phyloP scores from a whole-genome alignment of 805 yeast species.

The Candida sithepensis region DNA sequence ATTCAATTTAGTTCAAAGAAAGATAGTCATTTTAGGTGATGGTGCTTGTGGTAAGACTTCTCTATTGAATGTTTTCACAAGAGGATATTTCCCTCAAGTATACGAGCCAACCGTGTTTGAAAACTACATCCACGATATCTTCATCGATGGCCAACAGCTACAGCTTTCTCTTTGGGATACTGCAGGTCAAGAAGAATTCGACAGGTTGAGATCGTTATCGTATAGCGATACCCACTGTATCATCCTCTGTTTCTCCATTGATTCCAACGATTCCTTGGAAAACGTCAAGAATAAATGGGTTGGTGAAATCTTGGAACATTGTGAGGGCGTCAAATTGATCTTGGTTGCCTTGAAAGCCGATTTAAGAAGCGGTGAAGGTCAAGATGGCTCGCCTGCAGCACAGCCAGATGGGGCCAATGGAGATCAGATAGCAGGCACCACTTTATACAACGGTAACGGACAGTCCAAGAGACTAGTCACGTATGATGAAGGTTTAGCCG shows the following conservation, averaged over 20 bases:
- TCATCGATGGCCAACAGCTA: constrained; percentile 89
- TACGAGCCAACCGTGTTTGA: constrained; percentile 98
- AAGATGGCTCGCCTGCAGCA: constrained; percentile 18
- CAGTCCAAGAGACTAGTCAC: constrained; percentile 55
- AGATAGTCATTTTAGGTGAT: constrained; percentile 92
- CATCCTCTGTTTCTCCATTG: constrained; percentile 93
- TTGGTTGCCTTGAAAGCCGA: constrained; percentile 95
- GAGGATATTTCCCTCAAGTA: constrained; percentile 97
- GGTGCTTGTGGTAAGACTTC: constrained; percentile 99
- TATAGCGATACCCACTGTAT: constrained; percentile 96
- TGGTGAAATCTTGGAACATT: constrained; percentile 93
- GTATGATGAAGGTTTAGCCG: constrained; percentile 90
- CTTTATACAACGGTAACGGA: constrained; percentile 22
- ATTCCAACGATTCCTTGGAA: constrained; percentile 89
- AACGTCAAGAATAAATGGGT: constrained; percentile 97
- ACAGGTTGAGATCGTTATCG: constrained; percentile 84
- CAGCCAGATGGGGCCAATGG: constrained; percentile 8
- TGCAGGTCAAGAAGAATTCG: constrained; percentile 98
- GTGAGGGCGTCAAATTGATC: constrained; percentile 93
- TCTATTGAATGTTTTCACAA: constrained; percentile 86
- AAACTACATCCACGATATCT: constrained; percentile 94
- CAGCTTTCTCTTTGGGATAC: constrained; percentile 97
- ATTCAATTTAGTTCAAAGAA: constrained; percentile 61
- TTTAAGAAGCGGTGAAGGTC: constrained; percentile 62
- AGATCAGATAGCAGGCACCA: constrained; percentile 12